Base-by-base conservation (phyloP, 2,329 filamentous ascomycete genomes). In the Aureobasidium sp. region DNA sequence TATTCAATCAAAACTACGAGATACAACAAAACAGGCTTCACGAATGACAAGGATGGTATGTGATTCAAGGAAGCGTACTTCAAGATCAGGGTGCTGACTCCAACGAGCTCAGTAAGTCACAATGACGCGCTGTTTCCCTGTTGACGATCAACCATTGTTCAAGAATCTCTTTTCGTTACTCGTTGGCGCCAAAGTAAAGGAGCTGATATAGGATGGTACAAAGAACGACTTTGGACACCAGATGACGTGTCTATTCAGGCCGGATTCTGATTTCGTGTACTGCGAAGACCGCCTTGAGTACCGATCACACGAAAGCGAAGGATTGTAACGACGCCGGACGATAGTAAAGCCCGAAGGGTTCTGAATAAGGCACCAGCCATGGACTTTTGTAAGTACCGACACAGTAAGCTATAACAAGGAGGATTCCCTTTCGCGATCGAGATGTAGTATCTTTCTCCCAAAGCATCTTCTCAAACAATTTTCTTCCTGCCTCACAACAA, bases 281-380 rank as follows among this genome's bases (percentile, higher is more conserved):
- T 32, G 39, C 53, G 7, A n/a, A 46, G 20, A 27, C 29, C 53
- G 39, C 5, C 46, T 20, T n/a, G 24, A 24, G 17, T 24, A 5
- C 7, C 47, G 4, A 12, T 34, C 15, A 24, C 32, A 37, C 47
- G 3, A 37, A 36, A 26, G 26, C 7, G 17, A 36, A 53, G 34
- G 34, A 39, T 37, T 13, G 17, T 26, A 57, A 32, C 41, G 41
- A 34, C 39, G 32, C 7, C 55, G 55, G 55, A 24, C 55, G 41
- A 59, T 59, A 59, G n/a, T 29, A 59, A 59, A 5, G 37, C 29
- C 55, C 55, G 55, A 36, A 59, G 55, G 43, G 12, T 48, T 48
- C 20, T 59, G 55, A 27, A 27, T 47, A 5, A 13, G 13, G 36
- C 50, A 24, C 12, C 34, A 41, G 12, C 12, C 7, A 48, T 59